Conservation (phyloP, 2,329 filamentous ascomycete species). For the Xylariaceae sp. region DNA sequence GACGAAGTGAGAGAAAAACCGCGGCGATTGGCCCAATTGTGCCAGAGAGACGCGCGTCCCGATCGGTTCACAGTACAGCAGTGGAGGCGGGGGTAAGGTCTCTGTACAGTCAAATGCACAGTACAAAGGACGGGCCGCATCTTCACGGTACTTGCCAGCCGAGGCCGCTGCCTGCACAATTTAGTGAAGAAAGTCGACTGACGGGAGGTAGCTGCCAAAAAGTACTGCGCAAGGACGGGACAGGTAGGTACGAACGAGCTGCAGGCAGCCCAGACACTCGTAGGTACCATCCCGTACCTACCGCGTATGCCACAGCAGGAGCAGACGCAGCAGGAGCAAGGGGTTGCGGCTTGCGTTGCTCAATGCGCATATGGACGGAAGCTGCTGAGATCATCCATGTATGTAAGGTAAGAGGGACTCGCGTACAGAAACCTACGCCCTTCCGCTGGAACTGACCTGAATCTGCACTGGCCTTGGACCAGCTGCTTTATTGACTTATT, state of each 20-base stretch:
- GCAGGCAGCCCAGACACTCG: no score
- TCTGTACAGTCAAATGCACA: background rate
- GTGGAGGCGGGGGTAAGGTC: conserved; percentile 10
- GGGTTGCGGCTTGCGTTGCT: no score
- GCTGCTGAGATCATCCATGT: no score
- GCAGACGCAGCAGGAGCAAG: no score
- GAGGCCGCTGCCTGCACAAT: no score
- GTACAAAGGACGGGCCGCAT: background rate
- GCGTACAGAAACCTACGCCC: background rate
- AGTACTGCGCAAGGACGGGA: no score
- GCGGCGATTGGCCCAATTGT: conserved; percentile 22
- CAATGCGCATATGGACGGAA: no score
- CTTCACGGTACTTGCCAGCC: no score
- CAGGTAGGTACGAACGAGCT: no score
- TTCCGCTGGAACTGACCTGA: background rate
- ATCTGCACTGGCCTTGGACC: background rate
- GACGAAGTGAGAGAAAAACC: conserved; percentile 11
- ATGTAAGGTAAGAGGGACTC: background rate
- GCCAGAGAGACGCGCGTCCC: conserved; percentile 27
- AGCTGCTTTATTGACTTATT: background rate
- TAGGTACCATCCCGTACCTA: background rate
- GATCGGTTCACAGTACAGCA: conserved; percentile 6
- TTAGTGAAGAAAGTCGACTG: no score
- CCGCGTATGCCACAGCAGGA: no score
- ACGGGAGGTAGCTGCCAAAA: no score